Percentiles rank a stretch among this genome's conserved stretches.
These are phyloP conservation scores for Metschnikowia kunwiensis DNA, from an alignment of 805 yeast species.

Conservation along the genomic window DNA sequence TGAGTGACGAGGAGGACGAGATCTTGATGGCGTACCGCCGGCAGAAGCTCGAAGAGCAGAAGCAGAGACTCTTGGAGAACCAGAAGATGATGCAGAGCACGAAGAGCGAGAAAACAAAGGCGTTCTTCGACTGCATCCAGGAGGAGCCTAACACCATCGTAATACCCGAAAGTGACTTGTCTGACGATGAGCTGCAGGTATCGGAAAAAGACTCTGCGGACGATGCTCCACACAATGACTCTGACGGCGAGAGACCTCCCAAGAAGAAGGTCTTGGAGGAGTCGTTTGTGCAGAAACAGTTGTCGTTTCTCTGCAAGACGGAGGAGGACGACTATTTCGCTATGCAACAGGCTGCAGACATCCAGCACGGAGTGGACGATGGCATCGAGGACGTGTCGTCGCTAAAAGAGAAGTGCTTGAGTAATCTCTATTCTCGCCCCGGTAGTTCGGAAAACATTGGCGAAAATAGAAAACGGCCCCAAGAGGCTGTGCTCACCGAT, in stretches of 20 bases:
- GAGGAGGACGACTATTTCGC: slow-evolving; percentile 32
- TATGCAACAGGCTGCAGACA: slow-evolving; percentile 29
- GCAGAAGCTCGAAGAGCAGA: slow-evolving; percentile 45
- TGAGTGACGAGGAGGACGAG: slow-evolving; percentile 75
- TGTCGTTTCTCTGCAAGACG: slow-evolving; percentile 47
- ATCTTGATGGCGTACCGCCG: slow-evolving; percentile 45
- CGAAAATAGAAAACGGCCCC: slow-evolving; percentile 10
- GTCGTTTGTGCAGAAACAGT: slow-evolving; percentile 53
- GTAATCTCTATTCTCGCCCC: slow-evolving; percentile 24
- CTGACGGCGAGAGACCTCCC: slow-evolving; percentile 31
- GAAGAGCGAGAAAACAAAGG: slow-evolving; percentile 55
- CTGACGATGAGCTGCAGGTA: slow-evolving; percentile 22
- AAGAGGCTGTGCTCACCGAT: slow-evolving; percentile 20
- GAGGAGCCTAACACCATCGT: slow-evolving; percentile 39
- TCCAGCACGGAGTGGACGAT: slow-evolving; percentile 39
- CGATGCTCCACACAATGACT: slow-evolving; percentile 14
- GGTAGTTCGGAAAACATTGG: slow-evolving; percentile 7
- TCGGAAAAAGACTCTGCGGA: slow-evolving; percentile 15
- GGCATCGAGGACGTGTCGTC: slow-evolving; percentile 43
- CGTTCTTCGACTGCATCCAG: slow-evolving; percentile 64
- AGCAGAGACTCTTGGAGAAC: slow-evolving; percentile 46
- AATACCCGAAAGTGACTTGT: slow-evolving; percentile 24
- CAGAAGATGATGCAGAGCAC: slow-evolving; percentile 43
- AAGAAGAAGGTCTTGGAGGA: slow-evolving; percentile 41
- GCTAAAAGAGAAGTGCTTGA: slow-evolving; percentile 43